Conservation (phyloP, 164 flowering plant species). For the Vitis amurensis region DNA sequence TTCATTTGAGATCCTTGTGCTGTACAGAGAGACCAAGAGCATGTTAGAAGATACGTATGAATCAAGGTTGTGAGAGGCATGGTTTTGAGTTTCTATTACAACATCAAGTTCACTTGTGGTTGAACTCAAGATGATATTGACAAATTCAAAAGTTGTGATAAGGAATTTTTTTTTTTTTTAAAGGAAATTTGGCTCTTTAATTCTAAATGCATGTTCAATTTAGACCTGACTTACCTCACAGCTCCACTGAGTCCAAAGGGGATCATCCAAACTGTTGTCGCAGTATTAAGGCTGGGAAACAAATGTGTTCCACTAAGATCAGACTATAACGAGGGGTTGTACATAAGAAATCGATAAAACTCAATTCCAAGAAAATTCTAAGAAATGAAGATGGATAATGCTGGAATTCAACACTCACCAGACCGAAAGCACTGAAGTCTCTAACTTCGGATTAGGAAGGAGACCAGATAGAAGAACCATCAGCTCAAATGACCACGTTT, state of each 20-base stretch:
- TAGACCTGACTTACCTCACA: slow-evolving; percentile 53
- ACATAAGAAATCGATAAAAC: too few relatives aligned
- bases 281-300: slow-evolving; percentile 57
- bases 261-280: slow-evolving; percentile 58
- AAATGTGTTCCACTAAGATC: background rate
- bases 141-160: too few relatives aligned
- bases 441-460: slow-evolving; percentile 71
- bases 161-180: too few relatives aligned
- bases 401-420: slow-evolving; percentile 29
- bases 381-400: background rate
- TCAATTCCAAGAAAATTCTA: background rate
- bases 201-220: too few relatives aligned
- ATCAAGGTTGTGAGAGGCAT: background rate
- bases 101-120: background rate
- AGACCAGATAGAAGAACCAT: slow-evolving; percentile 74
- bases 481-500: slow-evolving; percentile 77
- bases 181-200: too few relatives aligned
- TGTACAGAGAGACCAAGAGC: too few relatives aligned
- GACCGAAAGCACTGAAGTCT: slow-evolving; percentile 77
- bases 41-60: too few relatives aligned
- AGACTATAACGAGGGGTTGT: too few relatives aligned
- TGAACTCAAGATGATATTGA: too few relatives aligned
- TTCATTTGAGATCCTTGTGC: slow-evolving; percentile 85
- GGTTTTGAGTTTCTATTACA: background rate
- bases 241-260: slow-evolving; percentile 72